A percentile compares a stretch with the other conserved stretches of the same genome.
Evolutionary conservation across 2,329 filamentous ascomycete genomes (phyloP).

Genomic region (Alternaria sp.): DNA sequence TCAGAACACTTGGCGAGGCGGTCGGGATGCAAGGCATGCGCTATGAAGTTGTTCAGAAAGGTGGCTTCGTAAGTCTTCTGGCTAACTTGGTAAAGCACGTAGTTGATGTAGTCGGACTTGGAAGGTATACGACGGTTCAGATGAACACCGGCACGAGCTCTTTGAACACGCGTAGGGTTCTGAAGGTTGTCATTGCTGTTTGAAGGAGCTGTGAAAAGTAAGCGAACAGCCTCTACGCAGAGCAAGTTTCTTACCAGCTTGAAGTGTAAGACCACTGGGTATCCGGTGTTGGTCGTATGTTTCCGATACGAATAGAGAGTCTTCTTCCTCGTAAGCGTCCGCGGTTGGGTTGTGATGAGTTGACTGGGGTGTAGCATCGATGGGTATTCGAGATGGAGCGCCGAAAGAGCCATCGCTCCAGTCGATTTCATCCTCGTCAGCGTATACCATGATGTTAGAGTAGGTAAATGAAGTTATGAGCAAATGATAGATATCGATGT

Average conservation of each 20-base stretch:
- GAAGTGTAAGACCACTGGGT: conserved; percentile 6
- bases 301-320: neutral
- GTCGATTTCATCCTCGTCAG: conserved; percentile 31
- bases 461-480: neutral
- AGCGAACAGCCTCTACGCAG: neutral
- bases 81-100: conserved; percentile 32
- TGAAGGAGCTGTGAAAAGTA: neutral
- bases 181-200: neutral
- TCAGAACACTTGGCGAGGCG: conserved; percentile 18
- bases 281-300: neutral
- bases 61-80: conserved; percentile 34
- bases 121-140: conserved; percentile 21
- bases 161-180: conserved; percentile 5
- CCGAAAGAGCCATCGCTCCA: conserved; percentile 31
- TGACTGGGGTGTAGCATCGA: neutral
- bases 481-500: neutral
- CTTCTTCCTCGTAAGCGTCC: neutral
- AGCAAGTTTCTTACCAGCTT: conserved; percentile 6
- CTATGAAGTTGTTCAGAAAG: conserved; percentile 28
- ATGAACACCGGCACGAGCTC: conserved; percentile 9
- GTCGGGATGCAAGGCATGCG: conserved; percentile 26
- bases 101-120: conserved; percentile 24
- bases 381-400: neutral
- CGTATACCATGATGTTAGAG: conserved; percentile 12
- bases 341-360: neutral